These are phyloP conservation scores for Aspergillus caelatus DNA, from an alignment of 2,329 filamentous ascomycete genomes.

Conservation along the genomic window DNA sequence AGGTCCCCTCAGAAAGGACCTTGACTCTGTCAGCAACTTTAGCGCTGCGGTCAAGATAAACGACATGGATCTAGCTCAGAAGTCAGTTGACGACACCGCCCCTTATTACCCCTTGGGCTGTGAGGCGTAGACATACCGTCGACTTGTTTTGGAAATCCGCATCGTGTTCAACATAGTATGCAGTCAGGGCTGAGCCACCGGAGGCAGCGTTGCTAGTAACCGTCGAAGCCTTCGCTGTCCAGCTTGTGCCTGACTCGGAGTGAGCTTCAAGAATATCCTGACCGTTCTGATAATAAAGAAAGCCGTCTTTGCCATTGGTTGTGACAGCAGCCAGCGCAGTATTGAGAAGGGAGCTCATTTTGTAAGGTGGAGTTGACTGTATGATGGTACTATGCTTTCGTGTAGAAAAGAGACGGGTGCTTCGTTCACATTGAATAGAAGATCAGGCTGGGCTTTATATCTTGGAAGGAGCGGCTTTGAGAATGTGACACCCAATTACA, in stretches of 20 bases:
- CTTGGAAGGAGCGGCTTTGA: not conserved
- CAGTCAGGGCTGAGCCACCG: conserved; percentile 6
- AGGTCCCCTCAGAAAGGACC: not conserved
- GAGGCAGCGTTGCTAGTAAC: not conserved
- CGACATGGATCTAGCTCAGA: not conserved
- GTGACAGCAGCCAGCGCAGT: not conserved
- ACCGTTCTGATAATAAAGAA: conserved; percentile 4
- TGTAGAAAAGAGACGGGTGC: not conserved
- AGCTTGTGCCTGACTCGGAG: conserved; percentile 1
- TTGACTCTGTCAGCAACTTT: conserved; percentile 3
- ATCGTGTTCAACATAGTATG: conserved; percentile 7
- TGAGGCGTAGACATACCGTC: not conserved
- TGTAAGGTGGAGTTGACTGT: not conserved
- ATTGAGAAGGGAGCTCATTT: conserved; percentile 2
- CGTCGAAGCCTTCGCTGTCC: not conserved
- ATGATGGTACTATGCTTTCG: not conserved
- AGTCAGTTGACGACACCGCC: not conserved
- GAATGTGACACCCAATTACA: not conserved
- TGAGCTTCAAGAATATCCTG: conserved; percentile 3
- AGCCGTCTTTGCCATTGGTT: conserved; percentile 1
- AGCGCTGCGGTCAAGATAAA: not conserved
- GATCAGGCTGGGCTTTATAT: not conserved
- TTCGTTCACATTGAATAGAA: no score
- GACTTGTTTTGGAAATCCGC: not conserved
- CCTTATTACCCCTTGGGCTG: no score